phyloP scores from a whole-genome alignment of 768 basidiomycete genomes.

The Tulasnella sp. region DNA sequence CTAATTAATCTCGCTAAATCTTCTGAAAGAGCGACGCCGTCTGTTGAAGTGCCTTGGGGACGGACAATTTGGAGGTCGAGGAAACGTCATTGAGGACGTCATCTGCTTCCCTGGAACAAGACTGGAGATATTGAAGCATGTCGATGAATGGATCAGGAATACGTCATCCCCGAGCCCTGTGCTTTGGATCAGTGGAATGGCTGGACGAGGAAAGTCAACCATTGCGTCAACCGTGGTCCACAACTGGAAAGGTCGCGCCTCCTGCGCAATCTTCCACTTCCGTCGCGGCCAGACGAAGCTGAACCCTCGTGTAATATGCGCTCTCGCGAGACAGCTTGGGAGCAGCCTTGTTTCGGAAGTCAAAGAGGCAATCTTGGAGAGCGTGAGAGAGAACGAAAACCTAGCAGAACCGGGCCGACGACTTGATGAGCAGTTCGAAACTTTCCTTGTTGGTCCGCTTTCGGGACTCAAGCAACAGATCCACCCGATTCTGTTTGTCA shows the following conservation, averaged over 20 bases:
- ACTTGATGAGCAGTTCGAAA: neutral
- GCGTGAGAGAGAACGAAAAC: neutral
- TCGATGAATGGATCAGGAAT: neutral
- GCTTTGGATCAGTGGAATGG: neutral
- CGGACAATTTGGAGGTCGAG: neutral
- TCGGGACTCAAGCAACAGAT: neutral
- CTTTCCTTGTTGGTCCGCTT: neutral
- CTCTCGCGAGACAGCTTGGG: neutral
- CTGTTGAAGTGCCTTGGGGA: neutral
- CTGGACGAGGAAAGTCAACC: neutral
- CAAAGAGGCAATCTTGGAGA: neutral
- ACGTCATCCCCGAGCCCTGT: neutral
- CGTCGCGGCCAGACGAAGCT: neutral
- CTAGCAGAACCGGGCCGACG: neutral
- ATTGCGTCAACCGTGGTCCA: neutral
- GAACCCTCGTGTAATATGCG: neutral
- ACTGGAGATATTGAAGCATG: neutral
- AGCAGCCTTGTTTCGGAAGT: neutral
- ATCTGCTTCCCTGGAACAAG: neutral
- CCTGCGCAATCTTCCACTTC: neutral
- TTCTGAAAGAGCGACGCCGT: neutral
- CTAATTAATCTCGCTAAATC: neutral
- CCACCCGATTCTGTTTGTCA: neutral
- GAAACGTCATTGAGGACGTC: neutral
- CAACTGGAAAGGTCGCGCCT: neutral